Evolutionary conservation across 2,329 filamentous ascomycete genomes (phyloP), one percentile per base, ranked within the genome.

Genomic region (Trichoderma koningii): DNA sequence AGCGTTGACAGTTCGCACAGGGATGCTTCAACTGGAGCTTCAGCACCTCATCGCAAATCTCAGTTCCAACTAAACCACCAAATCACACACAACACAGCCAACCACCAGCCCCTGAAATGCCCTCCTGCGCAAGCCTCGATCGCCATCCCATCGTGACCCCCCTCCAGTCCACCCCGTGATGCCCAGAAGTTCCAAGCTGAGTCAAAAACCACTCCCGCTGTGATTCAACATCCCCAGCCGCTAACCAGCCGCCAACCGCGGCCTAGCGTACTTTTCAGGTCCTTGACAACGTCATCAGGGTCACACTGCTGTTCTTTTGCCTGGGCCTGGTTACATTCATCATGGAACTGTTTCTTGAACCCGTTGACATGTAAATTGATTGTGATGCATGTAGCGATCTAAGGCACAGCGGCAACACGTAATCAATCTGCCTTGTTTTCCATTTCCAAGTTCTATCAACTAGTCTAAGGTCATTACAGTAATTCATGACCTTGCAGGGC

Each of bases 101-200:
- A 19, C n/a, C n/a, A n/a, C 23, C 17, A 34, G 7, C 45, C 53
- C 56, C 56, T 44, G 52, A n/a, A 44, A 19, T 7, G 17, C 15
- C 1, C 55, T 65, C 56, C 56, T 65, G 63, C 63, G 63, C 63
- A 65, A 65, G 63, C 63, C 55, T 62, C 56, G 63, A 65, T 65
- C 63, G 55, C 26, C 63, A 44, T 55, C 53, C 26, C 63, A 65
- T 48, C 63, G 63, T 65, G 63, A 65, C 63, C 53, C 38, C 50
- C n/a, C 38, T 23, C 23, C 10, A 52, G 38, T 55, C 52, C 44
- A 17, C 21, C 62, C 53, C 50, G 63, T 65, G 63, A 65, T 50
- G 30, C 50, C 28, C 48, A 6, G 48, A 42, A 62, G n/a, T 48
- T 26, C 59, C 59, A 62, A 62, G 59, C 41, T 38, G 23, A 41